phyloP scores from a whole-genome alignment of 306 rosid species.

The Vigna nakashimae region DNA sequence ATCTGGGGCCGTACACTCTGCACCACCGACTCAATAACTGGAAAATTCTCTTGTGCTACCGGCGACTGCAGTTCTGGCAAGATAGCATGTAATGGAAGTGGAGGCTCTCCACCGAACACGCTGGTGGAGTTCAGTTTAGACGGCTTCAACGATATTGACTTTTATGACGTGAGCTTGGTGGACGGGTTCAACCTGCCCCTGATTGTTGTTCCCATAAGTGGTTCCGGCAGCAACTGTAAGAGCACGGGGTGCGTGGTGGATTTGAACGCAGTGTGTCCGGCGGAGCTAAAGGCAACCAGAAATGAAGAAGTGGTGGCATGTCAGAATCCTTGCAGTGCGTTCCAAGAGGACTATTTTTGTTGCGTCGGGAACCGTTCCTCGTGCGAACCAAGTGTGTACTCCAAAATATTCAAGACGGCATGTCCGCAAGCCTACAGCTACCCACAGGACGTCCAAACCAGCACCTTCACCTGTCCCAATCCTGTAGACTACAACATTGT shows the following conservation, averaged over 20 bases:
- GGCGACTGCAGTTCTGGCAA: slow-evolving; percentile 69
- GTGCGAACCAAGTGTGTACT: slow-evolving; percentile 37
- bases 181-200: no score
- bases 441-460: slow-evolving; percentile 33
- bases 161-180: no score
- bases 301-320: slow-evolving; percentile 59
- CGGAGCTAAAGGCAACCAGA: slow-evolving; percentile 59
- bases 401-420: slow-evolving; percentile 56
- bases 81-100: no score
- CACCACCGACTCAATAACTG: slow-evolving; percentile 58
- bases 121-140: no score
- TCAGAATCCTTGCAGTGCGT: background rate
- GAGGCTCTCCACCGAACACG: no score
- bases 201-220: no score
- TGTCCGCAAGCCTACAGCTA: slow-evolving; percentile 78
- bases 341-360: no score
- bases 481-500: slow-evolving; percentile 53
- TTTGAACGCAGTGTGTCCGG: slow-evolving; percentile 66
- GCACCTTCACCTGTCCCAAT: slow-evolving; percentile 67
- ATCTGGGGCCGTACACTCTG: slow-evolving; percentile 84
- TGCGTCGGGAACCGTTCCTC: background rate
- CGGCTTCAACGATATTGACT: no score
- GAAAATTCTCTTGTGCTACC: slow-evolving; percentile 70
- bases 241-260: slow-evolving; percentile 67
- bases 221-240: slow-evolving; percentile 49